Conservation (phyloP, 352 stramenopile species). For the Plasmopara halstedii region DNA sequence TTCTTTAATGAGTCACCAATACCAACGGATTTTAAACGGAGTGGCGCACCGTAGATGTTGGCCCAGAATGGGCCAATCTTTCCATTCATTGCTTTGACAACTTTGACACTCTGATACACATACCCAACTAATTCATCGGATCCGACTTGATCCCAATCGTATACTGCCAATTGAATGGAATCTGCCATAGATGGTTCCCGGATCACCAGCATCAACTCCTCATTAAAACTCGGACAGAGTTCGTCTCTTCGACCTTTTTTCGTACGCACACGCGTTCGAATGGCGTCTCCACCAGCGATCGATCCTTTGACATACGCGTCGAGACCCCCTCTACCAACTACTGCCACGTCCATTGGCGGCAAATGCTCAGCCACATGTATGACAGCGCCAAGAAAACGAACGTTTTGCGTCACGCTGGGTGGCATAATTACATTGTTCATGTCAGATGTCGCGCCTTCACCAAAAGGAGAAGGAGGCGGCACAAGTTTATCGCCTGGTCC, state of each 20-base stretch:
- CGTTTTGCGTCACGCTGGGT: conserved; percentile 54
- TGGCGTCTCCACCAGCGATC: conserved; percentile 43
- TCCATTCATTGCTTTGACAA: conserved; percentile 54
- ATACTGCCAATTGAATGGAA: conserved; percentile 60
- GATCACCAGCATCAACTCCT: conserved; percentile 73
- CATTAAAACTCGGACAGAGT: conserved; percentile 64
- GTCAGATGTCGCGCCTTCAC: conserved; percentile 26
- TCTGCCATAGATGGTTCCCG: conserved; percentile 74
- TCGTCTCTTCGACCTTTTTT: conserved; percentile 69
- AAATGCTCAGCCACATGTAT: conserved; percentile 71
- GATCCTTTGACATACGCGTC: conserved; percentile 66
- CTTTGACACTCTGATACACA: conserved; percentile 62
- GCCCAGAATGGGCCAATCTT: conserved; percentile 58
- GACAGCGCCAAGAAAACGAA: conserved; percentile 62
- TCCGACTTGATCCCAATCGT: conserved; percentile 75
- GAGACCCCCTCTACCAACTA: conserved; percentile 52
- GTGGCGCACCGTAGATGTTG: conserved; percentile 71
- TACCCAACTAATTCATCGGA: conserved; percentile 68
- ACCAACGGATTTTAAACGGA: conserved; percentile 47
- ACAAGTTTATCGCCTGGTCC: conserved; percentile 81
- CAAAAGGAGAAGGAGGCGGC: conserved; percentile 56
- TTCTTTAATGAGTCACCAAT: conserved; percentile 59
- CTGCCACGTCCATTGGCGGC: conserved; percentile 60
- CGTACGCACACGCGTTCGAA: conserved; percentile 67
- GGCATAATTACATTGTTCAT: conserved; percentile 77